phyloP scores from a whole-genome alignment of 2,329 filamentous ascomycete genomes.

The Sporothrix mexicana region DNA sequence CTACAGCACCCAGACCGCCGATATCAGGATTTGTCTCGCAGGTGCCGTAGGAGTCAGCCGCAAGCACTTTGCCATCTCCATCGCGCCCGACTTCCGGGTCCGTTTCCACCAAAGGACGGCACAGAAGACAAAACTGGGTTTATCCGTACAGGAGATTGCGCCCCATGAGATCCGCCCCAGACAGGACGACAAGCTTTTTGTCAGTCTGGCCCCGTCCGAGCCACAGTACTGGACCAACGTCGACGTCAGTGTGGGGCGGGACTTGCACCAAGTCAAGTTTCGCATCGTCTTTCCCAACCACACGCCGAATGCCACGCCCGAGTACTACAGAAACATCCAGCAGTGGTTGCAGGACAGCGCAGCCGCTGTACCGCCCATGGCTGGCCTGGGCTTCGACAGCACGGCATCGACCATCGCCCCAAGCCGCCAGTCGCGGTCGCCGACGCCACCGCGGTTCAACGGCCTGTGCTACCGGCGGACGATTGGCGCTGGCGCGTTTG shows the following conservation, averaged over 20 bases:
- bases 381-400: too few relatives aligned
- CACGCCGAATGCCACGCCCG: background rate
- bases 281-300: constrained; percentile 13
- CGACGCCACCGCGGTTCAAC: too few relatives aligned
- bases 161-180: background rate
- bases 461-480: too few relatives aligned
- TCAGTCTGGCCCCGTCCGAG: background rate
- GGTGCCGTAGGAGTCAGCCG: background rate
- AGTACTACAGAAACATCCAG: background rate
- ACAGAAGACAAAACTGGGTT: background rate
- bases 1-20: background rate
- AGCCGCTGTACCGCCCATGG: too few relatives aligned
- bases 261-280: background rate
- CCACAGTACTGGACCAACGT: background rate
- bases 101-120: background rate
- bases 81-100: constrained; percentile 3
- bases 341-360: too few relatives aligned
- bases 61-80: background rate
- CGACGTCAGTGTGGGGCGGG: background rate
- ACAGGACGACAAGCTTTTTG: background rate
- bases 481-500: too few relatives aligned
- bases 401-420: too few relatives aligned
- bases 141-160: too few relatives aligned
- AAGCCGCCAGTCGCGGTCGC: too few relatives aligned
- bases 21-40: background rate